Evolutionary conservation across 2,329 filamentous ascomycete genomes (phyloP).

Genomic region (Trichophyton verrucosum): DNA sequence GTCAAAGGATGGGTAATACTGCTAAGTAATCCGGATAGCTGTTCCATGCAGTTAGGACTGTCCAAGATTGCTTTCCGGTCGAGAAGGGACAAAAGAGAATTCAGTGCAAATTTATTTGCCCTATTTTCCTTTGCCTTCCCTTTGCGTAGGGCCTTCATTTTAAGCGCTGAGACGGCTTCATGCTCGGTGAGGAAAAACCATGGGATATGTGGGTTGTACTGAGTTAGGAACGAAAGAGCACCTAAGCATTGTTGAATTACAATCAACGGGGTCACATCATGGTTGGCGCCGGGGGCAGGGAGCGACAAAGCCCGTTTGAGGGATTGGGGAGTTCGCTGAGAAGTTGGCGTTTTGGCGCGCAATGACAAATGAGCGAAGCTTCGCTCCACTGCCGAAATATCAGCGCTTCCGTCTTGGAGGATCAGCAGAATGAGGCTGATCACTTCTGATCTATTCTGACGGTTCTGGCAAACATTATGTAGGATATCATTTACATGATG

Average conservation of each 20-base stretch:
- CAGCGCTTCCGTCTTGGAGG: conserved; percentile 85
- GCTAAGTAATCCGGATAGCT: conserved; percentile 73
- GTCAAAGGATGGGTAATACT: conserved; percentile 79
- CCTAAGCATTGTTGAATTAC: conserved; percentile 92
- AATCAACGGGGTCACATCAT: conserved; percentile 84
- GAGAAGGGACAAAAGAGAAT: conserved; percentile 73
- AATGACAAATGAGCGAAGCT: conserved; percentile 90
- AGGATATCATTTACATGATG: conserved; percentile 76
- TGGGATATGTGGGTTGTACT: conserved; percentile 74
- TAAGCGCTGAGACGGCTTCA: conserved; percentile 65
- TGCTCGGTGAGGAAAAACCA: conserved; percentile 92
- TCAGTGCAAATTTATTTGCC: conserved; percentile 78
- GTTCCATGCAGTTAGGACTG: conserved; percentile 93
- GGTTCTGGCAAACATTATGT: conserved; percentile 84
- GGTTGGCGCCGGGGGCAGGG: conserved; percentile 47
- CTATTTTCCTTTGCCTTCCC: conserved; percentile 78
- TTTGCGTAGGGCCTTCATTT: conserved; percentile 65
- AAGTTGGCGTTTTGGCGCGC: conserved; percentile 67
- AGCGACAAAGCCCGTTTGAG: conserved; percentile 63
- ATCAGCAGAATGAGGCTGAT: conserved; percentile 87
- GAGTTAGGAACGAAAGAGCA: conserved; percentile 69
- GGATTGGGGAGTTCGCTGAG: conserved; percentile 70
- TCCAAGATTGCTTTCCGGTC: conserved; percentile 95
- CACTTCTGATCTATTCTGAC: conserved; percentile 89
- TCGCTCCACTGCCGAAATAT: conserved; percentile 84